Evolutionary conservation across 1,284 basidiomycete genomes (phyloP), one percentile per base, ranked within the genome.

Genomic region (Fomitopsis betulina): DNA sequence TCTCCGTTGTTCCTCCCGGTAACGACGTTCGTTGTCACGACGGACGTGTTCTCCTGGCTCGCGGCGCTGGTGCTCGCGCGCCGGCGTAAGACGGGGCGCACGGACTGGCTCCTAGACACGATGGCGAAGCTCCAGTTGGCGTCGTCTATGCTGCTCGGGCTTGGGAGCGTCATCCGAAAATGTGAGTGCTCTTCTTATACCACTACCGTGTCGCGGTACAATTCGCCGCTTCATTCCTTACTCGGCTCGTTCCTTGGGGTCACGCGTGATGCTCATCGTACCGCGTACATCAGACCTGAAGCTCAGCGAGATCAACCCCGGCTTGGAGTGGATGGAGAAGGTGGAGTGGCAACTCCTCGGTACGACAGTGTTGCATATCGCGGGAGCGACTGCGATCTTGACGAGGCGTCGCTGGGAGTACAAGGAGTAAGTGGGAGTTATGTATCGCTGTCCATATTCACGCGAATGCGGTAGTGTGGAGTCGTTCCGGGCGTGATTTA

Each of bases 91-190:
- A 51, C 33, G 23, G 49, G 49, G 17, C 49, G 30, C 32, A 35
- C 32, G 10, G 33, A 51, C 19, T 51, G 49, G 49, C 32, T 51
- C 5, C n/a, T 51, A 32, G 49, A 51, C 49, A 51, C 33, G n/a
- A 51, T 51, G 49, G 49, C 49, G n/a, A 51, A 51, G 49, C 33
- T 51, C 17, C 49, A 51, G 32, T 32, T 51, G 45, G 23, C 45
- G 23, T 47, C 45, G 12, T 47, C 45, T 21, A 25, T 47, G 45
- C 27, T 47, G 25, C 33, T 51, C 19, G 49, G 49, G 32, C 19
- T 51, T 9, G 49, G 49, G 32, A 33, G 49, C 17, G 49, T 51
- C 49, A 23, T 51, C 5, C 30, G 49, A 7, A 51, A 51, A 17
- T 51, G 49, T 51, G 49, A 33, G 49, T 51, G 40, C n/a, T 25